Evolutionary conservation across 306 rosid species (phyloP).

Genomic region (Corylus americana): DNA sequence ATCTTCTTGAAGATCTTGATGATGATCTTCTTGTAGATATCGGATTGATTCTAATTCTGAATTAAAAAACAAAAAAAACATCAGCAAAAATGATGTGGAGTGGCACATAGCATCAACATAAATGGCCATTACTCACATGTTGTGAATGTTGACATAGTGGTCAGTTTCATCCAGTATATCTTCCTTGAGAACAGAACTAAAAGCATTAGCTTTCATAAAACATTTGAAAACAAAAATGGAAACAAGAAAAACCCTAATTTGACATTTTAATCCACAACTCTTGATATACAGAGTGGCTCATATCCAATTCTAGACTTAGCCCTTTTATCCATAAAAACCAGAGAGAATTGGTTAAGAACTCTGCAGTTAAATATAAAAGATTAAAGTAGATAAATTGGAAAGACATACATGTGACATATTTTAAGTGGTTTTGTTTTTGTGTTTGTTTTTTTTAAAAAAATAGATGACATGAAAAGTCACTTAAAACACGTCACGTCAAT

Average conservation of each 20-base stretch:
- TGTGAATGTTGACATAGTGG: slow-evolving; percentile 63
- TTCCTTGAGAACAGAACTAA: slow-evolving; percentile 41
- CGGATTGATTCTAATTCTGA: slow-evolving; percentile 59
- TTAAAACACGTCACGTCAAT: no score
- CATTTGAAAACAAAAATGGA: background rate
- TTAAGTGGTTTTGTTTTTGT: no score
- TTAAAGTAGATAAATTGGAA: no score
- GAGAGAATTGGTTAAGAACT: no score
- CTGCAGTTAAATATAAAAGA: no score
- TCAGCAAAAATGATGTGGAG: background rate
- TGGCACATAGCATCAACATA: background rate
- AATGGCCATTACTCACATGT: slow-evolving; percentile 46
- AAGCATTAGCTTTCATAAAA: slow-evolving; percentile 8
- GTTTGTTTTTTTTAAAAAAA: no score
- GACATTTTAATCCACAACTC: background rate
- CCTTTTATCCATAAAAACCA: no score
- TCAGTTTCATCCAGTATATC: slow-evolving; percentile 77
- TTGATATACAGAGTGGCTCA: background rate
- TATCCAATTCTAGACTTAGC: background rate
- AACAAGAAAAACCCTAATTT: background rate
- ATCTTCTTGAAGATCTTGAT: slow-evolving; percentile 42
- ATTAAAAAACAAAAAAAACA: background rate
- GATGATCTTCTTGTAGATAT: slow-evolving; percentile 48
- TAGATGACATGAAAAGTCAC: no score
- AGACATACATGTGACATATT: no score